phyloP scores from a whole-genome alignment of 208 protist species.

The Kentomonas sorsogonicus region DNA sequence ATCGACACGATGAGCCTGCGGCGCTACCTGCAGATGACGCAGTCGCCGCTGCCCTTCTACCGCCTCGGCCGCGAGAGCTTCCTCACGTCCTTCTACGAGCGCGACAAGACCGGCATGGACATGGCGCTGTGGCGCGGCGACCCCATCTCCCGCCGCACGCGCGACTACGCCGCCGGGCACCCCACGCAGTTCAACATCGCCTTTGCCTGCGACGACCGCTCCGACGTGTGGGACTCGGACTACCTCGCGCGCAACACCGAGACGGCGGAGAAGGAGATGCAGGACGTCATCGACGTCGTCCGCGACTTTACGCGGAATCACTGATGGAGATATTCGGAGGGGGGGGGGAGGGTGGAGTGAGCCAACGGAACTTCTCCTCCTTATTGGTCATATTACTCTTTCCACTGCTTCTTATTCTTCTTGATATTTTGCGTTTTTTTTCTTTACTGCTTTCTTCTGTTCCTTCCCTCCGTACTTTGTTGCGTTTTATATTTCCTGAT shows the following conservation, averaged over 20 bases:
- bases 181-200: background rate
- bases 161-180: background rate
- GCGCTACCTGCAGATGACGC: too few species aligned
- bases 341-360: too few species aligned
- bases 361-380: background rate
- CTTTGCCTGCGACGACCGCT: background rate
- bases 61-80: too few species aligned
- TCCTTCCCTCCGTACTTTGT: constrained; percentile 1
- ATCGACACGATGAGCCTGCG: too few species aligned
- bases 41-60: too few species aligned
- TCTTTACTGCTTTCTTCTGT: constrained; percentile 4
- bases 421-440: background rate
- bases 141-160: background rate
- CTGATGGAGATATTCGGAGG: background rate
- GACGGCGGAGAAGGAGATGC: constrained; percentile 1
- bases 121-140: background rate
- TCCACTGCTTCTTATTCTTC: background rate
- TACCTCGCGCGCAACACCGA: background rate
- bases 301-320: background rate
- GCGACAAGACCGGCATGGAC: constrained; percentile 5
- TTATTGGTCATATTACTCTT: background rate
- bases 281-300: background rate
- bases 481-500: background rate
- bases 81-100: constrained; percentile 4
- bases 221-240: constrained; percentile 3